Base-by-base conservation (phyloP, 768 basidiomycete genomes). In the Dioszegia aurantiaca region DNA sequence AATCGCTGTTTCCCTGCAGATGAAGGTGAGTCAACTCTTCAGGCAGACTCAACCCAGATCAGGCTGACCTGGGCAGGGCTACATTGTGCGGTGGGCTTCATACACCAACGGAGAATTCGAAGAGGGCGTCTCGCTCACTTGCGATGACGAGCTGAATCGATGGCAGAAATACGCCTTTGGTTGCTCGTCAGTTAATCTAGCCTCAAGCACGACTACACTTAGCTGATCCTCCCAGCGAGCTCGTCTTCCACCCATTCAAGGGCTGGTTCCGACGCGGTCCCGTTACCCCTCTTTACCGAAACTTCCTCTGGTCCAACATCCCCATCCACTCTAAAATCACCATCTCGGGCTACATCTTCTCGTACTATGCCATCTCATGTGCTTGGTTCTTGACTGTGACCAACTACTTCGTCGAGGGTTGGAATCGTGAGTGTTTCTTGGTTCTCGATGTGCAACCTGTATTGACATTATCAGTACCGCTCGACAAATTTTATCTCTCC, bases 61-160 rank as follows among this genome's bases (percentile, higher is more conserved):
- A 23, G 6, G 43, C 45, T 36, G 5, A 28, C 12, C 3, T 24
- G 2, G 1, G 14, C 47, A 68, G 61, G 75, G 75, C n/a, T 77
- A 73, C 52, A 60, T 66, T 17, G 61, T 76, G 3, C 68, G 76
- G 59, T 79, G 72, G 90, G 86, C 89, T 27, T 88, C 87, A 0
- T 93, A 93, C 74, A 86, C 85, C 1, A 82, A 87, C 21, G 85
- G 89, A 46, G 87, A 84, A 1, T 93, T 92, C 80, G 88, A 90
- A 78, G 91, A 94, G 69, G 91, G 91, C 61, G 90, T 94, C 19
- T 88, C 87, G 0, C 79, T 94, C 16, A 92, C 91, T 0, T 85
- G 85, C 55, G 89, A 91, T 51, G 91, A 94, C 68, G 91, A 94
- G 74, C 79, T 94, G 9, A 92, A 92, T 67, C 77, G 91, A 1